These are phyloP conservation scores for Arachis hypogaea DNA, from an alignment of 306 rosid species.

Conservation along the genomic window DNA sequence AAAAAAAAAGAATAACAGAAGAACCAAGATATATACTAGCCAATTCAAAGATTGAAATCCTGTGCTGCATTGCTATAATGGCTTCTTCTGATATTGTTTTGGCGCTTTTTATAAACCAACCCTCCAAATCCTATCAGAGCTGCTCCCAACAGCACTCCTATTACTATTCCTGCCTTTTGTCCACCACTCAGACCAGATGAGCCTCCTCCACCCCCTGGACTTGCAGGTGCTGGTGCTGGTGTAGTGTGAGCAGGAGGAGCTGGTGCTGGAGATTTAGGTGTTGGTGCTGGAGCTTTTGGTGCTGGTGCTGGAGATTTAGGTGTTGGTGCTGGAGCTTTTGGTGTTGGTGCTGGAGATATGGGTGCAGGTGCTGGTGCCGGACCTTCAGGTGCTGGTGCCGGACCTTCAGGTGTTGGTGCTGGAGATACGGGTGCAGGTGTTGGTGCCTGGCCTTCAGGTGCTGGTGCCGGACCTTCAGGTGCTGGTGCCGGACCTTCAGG, in stretches of 20 bases:
- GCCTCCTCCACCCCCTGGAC: neutral
- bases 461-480: neutral
- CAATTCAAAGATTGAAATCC: slow-evolving; percentile 11
- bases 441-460: neutral
- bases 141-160: slow-evolving; percentile 31
- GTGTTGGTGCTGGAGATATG: neutral
- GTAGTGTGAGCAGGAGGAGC: neutral
- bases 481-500: neutral
- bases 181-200: slow-evolving; percentile 25
- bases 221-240: neutral
- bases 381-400: neutral
- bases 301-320: neutral
- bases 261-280: neutral
- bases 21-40: neutral
- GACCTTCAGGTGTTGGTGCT: neutral
- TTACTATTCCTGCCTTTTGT: slow-evolving; percentile 39
- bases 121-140: slow-evolving; percentile 20
- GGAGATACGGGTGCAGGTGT: neutral
- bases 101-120: slow-evolving; percentile 36
- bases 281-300: neutral
- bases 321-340: neutral
- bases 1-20: neutral
- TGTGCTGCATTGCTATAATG: slow-evolving; percentile 29
- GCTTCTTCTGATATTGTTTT: slow-evolving; percentile 24
- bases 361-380: neutral